Base-by-base conservation (phyloP, 2,329 filamentous ascomycete species). In the Drechslera avenae region DNA sequence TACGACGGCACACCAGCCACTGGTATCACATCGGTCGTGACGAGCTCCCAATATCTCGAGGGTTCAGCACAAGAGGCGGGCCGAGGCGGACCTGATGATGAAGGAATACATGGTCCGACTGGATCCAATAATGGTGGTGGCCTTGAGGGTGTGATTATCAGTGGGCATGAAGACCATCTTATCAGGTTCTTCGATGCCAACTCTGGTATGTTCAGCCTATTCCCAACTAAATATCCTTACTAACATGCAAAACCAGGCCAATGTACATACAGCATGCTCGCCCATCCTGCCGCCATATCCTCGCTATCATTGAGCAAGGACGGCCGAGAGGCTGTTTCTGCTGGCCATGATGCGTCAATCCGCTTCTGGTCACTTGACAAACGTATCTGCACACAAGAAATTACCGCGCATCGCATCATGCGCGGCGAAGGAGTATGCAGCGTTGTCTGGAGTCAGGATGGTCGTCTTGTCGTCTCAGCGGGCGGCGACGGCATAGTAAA, bases 261-360 rank as follows among this genome's bases (percentile, higher is more conserved):
- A 91, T 97, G 92, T 77, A 97, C 94, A 58, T 99, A 99, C 76
- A 95, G 89, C 67, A 99, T 99, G 94, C 85, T 97, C 52, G 94
- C 94, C 5, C 94, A 99, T 66, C 91, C 94, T 0, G 89, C 92
- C 3, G 88, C 94, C 49, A 97, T 99, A 60, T 95, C 94, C 1
- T 88, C 90, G 19, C 82, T 99, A 4, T 95, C 91, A 0, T 83
- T 99, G 16, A 96, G 91, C 62, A 94, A 93, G 12, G 93, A 97
- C 68, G 92, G 93, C 37, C 87, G 88, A 51, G 94, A 99, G 78
- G 87, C 97, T 9, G 93, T 99, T 40, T 97, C 91, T 37, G 94
- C 91, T 1, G 94, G 94, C 17, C 94, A 99, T 73, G 94, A 99
- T 71, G 93, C 93, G 45, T 94, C 90, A 49, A 85, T 99, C 49